A percentile compares a stretch with the other conserved stretches of the same genome.
phyloP scores from a whole-genome alignment of 305 asterid genomes.

The Fraxinus latifolia region DNA sequence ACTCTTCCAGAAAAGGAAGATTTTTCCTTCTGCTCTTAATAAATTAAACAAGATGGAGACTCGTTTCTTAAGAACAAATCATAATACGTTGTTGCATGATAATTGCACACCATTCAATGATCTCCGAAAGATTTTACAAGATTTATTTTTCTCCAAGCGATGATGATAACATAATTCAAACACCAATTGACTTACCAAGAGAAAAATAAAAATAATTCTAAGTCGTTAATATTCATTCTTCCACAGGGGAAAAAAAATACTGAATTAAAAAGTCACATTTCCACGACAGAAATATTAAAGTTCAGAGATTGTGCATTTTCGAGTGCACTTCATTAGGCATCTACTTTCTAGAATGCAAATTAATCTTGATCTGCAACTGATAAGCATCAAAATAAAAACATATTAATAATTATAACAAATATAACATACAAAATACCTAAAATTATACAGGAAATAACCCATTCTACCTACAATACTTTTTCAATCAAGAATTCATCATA shows the following conservation, averaged over 20 bases:
- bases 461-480: neutral
- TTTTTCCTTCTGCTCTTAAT: neutral
- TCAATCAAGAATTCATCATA: constrained; percentile 21
- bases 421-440: neutral
- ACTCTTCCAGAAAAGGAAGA: neutral
- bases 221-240: neutral
- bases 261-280: neutral
- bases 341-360: neutral
- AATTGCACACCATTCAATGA: neutral
- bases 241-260: neutral
- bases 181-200: neutral
- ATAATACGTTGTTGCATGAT: neutral
- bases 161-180: neutral
- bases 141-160: neutral
- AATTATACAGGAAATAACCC: neutral
- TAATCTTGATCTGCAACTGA: constrained; percentile 25
- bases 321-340: neutral
- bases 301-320: neutral
- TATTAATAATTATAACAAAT: neutral
- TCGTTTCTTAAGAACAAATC: neutral
- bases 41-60: neutral
- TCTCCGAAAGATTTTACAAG: neutral
- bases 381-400: constrained; percentile 4
- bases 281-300: neutral
- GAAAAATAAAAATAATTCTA: constrained; percentile 2